Evolutionary conservation across 805 yeast genomes (phyloP), one percentile per base, ranked within the genome.

Genomic region (Metschnikowia aberdeeniae): DNA sequence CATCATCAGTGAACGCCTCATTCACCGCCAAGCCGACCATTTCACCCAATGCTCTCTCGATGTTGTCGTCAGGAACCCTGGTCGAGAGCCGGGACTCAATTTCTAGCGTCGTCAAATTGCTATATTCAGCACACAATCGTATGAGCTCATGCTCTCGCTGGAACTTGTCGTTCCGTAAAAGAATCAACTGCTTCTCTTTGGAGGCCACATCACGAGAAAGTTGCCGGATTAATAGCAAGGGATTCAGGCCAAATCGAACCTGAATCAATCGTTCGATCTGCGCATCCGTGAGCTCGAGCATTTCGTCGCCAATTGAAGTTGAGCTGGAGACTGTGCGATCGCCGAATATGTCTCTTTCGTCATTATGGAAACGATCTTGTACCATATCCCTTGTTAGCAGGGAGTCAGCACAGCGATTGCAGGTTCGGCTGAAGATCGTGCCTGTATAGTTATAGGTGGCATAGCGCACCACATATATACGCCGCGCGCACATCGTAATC

Each of bases 191-290:
- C 1, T 73, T 64, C 43, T 77, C 81, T 30, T 77, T 64, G 30
- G 63, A 60, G 1, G 78, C 75, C 48, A 78, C 54, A 43, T 78
- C 82, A 2, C 64, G 49, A 0, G 80, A 73, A 14, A 78, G 57
- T 51, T 76, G 82, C 32, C 74, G 62, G 4, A 78, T 67, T 20
- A 77, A 63, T 6, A 46, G 44, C 19, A 56, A 40, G 0, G 68
- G 61, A 46, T 65, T 59, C 31, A 53, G 54, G 28, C 52, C 46
- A 46, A 59, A 66, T 44, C 64, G 63, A 12, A 62, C 40, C 14
- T 43, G 44, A 2, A 65, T 44, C 13, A 65, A 46, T 33, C 54
- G 55, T 20, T 44, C 37, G 10, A 64, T 49, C 38, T 62, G 59
- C 6, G 42, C 44, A 32, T 55, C 61, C 13, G 54, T 36, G 14